These are phyloP conservation scores for Fraxinus anomala DNA, from an alignment of 257 asterid species.

Conservation along the genomic window DNA sequence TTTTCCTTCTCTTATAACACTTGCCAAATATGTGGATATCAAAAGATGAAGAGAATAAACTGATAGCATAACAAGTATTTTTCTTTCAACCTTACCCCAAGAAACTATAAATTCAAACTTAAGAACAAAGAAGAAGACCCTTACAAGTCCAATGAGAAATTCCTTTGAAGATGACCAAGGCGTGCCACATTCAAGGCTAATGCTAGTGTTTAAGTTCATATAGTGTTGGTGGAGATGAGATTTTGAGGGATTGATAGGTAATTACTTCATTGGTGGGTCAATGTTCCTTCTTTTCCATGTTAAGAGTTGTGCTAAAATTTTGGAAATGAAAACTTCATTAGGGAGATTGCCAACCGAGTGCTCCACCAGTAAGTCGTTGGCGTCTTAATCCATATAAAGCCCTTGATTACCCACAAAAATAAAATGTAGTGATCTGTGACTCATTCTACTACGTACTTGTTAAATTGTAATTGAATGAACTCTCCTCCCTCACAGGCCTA, in stretches of 20 bases:
- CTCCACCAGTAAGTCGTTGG: not conserved
- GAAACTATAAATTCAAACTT: not conserved
- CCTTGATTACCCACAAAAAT: not conserved
- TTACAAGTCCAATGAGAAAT: not conserved
- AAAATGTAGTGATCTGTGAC: not conserved
- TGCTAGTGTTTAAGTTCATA: not conserved
- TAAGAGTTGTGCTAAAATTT: not conserved
- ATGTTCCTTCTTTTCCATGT: not conserved
- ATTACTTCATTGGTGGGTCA: not conserved
- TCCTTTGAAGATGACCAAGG: slow-evolving; percentile 4
- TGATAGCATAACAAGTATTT: not conserved
- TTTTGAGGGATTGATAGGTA: not conserved
- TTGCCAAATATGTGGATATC: not conserved
- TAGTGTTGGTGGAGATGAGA: not conserved
- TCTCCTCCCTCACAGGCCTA: not conserved
- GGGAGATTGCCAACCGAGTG: not conserved
- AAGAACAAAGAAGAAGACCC: slow-evolving; percentile 1
- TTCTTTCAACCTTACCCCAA: slow-evolving; percentile 9
- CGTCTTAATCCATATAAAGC: not conserved
- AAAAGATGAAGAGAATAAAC: not conserved
- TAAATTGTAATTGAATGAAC: not conserved
- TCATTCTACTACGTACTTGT: not conserved
- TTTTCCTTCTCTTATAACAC: not conserved
- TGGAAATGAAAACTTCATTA: not conserved
- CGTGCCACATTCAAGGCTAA: slow-evolving; percentile 3